Evolutionary conservation across 225 moss, liverwort and hornwort genomes (phyloP), one percentile per base, ranked within the genome.

Genomic region (Sphagnum tenellum): DNA sequence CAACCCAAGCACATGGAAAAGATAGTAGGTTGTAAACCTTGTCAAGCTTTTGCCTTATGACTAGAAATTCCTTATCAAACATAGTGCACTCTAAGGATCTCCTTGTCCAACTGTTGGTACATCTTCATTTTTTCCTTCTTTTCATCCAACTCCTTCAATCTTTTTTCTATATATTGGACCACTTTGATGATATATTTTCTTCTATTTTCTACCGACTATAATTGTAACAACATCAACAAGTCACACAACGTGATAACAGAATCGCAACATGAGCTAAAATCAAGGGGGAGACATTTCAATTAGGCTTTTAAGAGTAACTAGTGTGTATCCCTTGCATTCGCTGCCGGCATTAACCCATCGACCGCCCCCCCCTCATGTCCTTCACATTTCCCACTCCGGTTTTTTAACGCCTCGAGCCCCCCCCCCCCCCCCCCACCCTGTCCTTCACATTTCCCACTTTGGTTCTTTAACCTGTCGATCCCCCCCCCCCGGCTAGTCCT

Each of bases 101-200:
- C 71, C 88, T 85, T 94, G 71, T 94, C 93, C 75, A 88, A 76
- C 60, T 84, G 88, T 77, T 94, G 89, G 68, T 94, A 90, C 64
- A 89, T 89, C 72, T 86, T 89, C 61, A 94, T 77, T 70, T 94
- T 89, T 80, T 94, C 93, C 66, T 94, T 94, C 79, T 94, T 90
- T 86, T 94, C 90, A 72, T 94, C 93, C 51, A 94, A 83, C 76
- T 90, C 93, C 75, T 84, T 94, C 54, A 94, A 69, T 70, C 88
- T 80, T 75, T 90, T 90, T 68, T 94, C 90, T 61, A 94, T 90
- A 63, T 88, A 88, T 69, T 86, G 89, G 47, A 94, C 93, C 49
- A 94, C 93, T 78, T 90, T 88, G 44, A 94, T 88, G 52, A 94
- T 94, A 69, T 94, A 90, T 77, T 78, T 94, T 66, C 93, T 80